phyloP scores from a whole-genome alignment of 768 basidiomycete species.

The Hygrocybe coccinea region DNA sequence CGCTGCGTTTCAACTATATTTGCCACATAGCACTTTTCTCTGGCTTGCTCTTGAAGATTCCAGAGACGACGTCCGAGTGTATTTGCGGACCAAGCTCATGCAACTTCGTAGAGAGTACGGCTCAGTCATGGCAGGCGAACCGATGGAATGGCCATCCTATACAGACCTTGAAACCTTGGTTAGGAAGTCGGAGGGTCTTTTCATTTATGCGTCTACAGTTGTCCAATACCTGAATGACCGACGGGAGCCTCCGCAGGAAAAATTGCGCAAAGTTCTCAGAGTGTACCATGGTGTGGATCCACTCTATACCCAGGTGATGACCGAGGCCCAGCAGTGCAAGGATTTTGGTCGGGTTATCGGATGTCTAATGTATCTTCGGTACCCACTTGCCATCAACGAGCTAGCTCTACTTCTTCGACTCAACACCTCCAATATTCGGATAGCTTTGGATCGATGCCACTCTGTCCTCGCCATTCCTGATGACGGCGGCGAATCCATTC shows the following conservation, averaged over 20 bases:
- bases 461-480: slow-evolving; percentile 13
- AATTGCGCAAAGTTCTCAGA: slow-evolving; percentile 1
- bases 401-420: slow-evolving; percentile 8
- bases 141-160: slow-evolving; percentile 2
- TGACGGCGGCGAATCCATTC: slow-evolving; percentile 20
- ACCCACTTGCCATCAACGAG: neutral
- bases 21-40: neutral
- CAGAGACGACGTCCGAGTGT: slow-evolving; percentile 5
- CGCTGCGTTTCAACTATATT: slow-evolving; percentile 6
- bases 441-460: slow-evolving; percentile 5
- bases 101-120: no score
- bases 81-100: no score
- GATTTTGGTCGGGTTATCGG: slow-evolving; percentile 6
- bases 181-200: neutral
- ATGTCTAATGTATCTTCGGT: slow-evolving; percentile 2
- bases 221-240: slow-evolving; percentile 1
- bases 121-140: neutral
- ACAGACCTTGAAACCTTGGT: neutral
- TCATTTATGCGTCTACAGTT: slow-evolving; percentile 6
- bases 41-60: slow-evolving; percentile 6
- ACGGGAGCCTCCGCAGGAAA: neutral
- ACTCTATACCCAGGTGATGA: slow-evolving; percentile 12
- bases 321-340: neutral
- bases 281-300: slow-evolving; percentile 9
- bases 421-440: neutral